Conservation (phyloP, 2,329 filamentous ascomycete species). For the Verruconis gallopava region DNA sequence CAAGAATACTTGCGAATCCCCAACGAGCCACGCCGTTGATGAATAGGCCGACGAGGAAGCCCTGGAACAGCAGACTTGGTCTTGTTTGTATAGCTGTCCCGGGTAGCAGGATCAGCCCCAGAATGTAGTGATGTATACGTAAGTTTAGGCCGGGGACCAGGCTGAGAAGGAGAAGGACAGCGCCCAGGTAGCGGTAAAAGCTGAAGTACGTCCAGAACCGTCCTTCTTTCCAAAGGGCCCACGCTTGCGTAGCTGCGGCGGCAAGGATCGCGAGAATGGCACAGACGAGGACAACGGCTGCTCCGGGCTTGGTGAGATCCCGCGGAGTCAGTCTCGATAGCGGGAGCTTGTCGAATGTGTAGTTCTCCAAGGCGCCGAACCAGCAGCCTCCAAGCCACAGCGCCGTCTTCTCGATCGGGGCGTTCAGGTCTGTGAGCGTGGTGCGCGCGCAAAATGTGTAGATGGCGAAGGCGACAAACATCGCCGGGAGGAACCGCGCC, state of each 20-base stretch:
- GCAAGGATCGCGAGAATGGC: slow-evolving; percentile 19
- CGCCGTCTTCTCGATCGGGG: slow-evolving; percentile 24
- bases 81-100: slow-evolving; percentile 25
- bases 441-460: slow-evolving; percentile 19
- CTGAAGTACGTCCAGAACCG: slow-evolving; percentile 13
- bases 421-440: slow-evolving; percentile 18
- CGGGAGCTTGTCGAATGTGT: slow-evolving; percentile 23
- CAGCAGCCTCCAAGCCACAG: slow-evolving; percentile 24
- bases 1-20: slow-evolving; percentile 20
- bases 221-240: slow-evolving; percentile 22
- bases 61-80: slow-evolving; percentile 22
- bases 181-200: slow-evolving; percentile 8
- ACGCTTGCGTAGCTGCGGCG: slow-evolving; percentile 21
- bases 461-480: slow-evolving; percentile 19
- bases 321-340: slow-evolving; percentile 24
- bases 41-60: slow-evolving; percentile 23
- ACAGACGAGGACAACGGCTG: slow-evolving; percentile 21
- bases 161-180: slow-evolving; percentile 9
- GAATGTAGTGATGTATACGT: slow-evolving; percentile 17
- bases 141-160: slow-evolving; percentile 9
- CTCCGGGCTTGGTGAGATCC: slow-evolving; percentile 25
- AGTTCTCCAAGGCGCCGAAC: slow-evolving; percentile 22
- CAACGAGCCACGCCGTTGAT: slow-evolving; percentile 25
- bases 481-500: slow-evolving; percentile 22
- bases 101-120: slow-evolving; percentile 22